Conservation (phyloP, 805 yeast genomes). For the Wickerhamomyces silvicola region DNA sequence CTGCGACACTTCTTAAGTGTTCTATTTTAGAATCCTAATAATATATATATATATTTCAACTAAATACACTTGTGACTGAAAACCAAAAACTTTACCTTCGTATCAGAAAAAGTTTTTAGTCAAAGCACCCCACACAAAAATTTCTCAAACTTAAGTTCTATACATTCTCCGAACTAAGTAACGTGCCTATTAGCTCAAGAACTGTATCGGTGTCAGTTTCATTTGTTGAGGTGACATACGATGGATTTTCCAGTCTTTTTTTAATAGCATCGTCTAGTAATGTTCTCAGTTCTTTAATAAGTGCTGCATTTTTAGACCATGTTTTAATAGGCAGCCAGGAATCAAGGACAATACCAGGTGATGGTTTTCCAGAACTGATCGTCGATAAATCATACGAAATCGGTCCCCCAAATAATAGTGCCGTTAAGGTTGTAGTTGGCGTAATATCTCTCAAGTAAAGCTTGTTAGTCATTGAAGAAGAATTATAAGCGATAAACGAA, state of each 20-base stretch:
- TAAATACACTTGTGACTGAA: too few species aligned
- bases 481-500: constrained; percentile 57
- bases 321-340: constrained; percentile 87
- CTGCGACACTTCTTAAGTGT: too few species aligned
- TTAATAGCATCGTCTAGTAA: constrained; percentile 65
- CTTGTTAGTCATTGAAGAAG: constrained; percentile 59
- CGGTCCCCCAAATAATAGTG: constrained; percentile 77
- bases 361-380: constrained; percentile 36
- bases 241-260: constrained; percentile 48
- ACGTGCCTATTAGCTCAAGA: constrained; percentile 31
- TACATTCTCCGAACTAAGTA: constrained; percentile 12
- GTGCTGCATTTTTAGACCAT: constrained; percentile 91
- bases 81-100: too few species aligned
- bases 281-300: constrained; percentile 62
- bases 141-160: too few species aligned
- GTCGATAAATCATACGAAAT: constrained; percentile 49
- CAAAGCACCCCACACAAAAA: too few species aligned
- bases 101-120: too few species aligned
- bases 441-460: constrained; percentile 70
- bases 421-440: constrained; percentile 67
- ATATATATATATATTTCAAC: too few species aligned
- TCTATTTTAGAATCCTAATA: too few species aligned
- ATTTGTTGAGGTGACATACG: constrained; percentile 18
- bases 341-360: constrained; percentile 83
- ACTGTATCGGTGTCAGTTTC: constrained; percentile 29